Evolutionary conservation across 2,329 filamentous ascomycete genomes (phyloP), one percentile per base, ranked within the genome.

Genomic region (Epichloe bromicola): DNA sequence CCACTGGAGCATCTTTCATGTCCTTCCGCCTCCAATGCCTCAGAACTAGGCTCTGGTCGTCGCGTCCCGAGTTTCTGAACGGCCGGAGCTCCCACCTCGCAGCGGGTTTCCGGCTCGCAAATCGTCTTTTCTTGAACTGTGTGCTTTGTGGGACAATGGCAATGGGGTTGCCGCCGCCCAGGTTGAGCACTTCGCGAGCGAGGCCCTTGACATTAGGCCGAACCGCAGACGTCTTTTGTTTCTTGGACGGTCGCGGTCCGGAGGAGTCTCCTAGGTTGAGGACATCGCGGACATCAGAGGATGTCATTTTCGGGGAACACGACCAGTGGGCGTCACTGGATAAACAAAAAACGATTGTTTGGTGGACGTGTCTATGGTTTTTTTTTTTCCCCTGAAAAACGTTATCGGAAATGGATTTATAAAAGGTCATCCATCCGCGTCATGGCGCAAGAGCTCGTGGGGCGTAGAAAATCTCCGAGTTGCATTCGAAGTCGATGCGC

Each of bases 221-320:
- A 57, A 82, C 78, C 45, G 76, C 78, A 15, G 76, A 72, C 6
- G 79, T 72, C 65, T 86, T 89, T 60, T 84, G 81, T 65, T 91
- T 90, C 71, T 93, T 94, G 42, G 78, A 70, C 40, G 82, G 80
- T 55, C 83, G 71, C 50, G 73, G 63, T 48, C 68, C 70, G 48
- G 70, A 61, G 48, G 69, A 60, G 54, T 82, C 83, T 47, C 84
- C 83, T 64, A 95, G 74, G 67, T 90, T 88, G 63, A 95, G 81
- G 64, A 95, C 87, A 66, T 95, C 88, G 71, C 86, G 88, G 59
- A 94, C 80, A 74, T 95, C 88, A 66, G 82, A 79, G 56, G 84
- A 84, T 54, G 83, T 76, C 83, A 87, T 87, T 56, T 61, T 73
- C 61, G 8, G 15, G 44, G 37, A 33, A 34, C 11, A 30, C 17